Evolutionary conservation across 495 filamentous ascomycete genomes (phyloP).

Genomic region (Penicillium lagena): DNA sequence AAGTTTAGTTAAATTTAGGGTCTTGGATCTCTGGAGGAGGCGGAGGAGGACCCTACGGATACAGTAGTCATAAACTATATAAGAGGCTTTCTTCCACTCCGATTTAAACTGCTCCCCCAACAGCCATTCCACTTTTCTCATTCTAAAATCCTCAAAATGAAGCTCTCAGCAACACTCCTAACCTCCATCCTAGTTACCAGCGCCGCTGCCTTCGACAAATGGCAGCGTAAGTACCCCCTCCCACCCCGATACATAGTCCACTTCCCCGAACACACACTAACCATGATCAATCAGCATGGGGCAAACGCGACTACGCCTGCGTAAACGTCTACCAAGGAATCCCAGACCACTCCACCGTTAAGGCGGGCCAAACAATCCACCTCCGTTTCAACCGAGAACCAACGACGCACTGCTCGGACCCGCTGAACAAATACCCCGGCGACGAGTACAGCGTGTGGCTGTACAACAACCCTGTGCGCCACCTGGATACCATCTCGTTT

Average conservation of each 20-base stretch:
- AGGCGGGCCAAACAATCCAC: conserved; percentile 15
- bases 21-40: no score
- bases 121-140: background rate
- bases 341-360: conserved; percentile 27
- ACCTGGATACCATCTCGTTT: conserved; percentile 12
- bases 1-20: background rate
- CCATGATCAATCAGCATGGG: conserved; percentile 20
- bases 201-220: conserved; percentile 29
- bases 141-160: conserved; percentile 18
- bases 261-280: background rate
- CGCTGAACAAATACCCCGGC: conserved; percentile 15
- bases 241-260: background rate
- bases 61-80: no score
- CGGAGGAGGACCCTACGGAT: no score
- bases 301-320: conserved; percentile 34
- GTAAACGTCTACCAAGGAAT: conserved; percentile 32
- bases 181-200: conserved; percentile 22
- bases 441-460: conserved; percentile 23
- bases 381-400: conserved; percentile 27
- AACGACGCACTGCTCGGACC: conserved; percentile 18
- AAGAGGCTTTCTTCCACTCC: no score
- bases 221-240: conserved; percentile 19
- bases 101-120: no score
- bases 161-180: conserved; percentile 22
- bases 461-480: conserved; percentile 33